A percentile compares a stretch with the other conserved stretches of the same genome.
These are phyloP conservation scores for Talaromyces proteolyticus DNA, from an alignment of 495 filamentous ascomycete species.

Conservation along the genomic window DNA sequence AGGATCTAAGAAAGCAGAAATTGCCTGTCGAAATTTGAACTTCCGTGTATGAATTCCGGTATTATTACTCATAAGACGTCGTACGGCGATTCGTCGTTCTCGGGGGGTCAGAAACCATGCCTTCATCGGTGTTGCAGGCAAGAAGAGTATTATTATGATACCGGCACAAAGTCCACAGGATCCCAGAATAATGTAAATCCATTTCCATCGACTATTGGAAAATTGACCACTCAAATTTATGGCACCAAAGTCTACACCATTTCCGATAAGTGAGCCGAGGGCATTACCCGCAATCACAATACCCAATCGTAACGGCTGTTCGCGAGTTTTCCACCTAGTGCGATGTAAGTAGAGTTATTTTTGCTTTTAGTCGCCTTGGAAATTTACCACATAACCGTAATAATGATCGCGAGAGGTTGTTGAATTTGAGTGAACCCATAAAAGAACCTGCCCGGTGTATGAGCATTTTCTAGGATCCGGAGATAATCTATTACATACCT, in stretches of 20 bases:
- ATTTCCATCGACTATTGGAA: constrained; percentile 9
- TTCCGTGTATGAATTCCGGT: constrained; percentile 42
- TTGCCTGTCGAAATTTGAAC: constrained; percentile 30
- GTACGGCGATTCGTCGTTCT: constrained; percentile 36
- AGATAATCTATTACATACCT: neutral
- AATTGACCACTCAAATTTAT: neutral
- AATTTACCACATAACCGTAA: constrained; percentile 3
- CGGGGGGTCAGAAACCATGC: constrained; percentile 47
- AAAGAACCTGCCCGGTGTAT: neutral
- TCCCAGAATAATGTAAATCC: constrained; percentile 57
- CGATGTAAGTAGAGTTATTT: neutral
- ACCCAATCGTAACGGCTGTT: neutral
- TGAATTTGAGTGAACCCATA: neutral
- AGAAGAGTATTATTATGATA: constrained; percentile 36
- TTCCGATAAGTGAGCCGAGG: neutral
- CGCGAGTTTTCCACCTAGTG: neutral
- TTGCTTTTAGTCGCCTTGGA: too few relatives aligned
- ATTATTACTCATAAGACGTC: constrained; percentile 42
- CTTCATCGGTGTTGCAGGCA: constrained; percentile 48
- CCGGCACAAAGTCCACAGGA: constrained; percentile 48
- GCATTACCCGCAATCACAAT: neutral
- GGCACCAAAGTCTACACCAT: neutral
- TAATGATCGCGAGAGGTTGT: neutral
- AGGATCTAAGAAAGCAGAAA: constrained; percentile 21
- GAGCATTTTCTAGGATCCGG: too few relatives aligned